Conservation (phyloP, 2,329 filamentous ascomycete species). For the Diaporthe vaccinii region DNA sequence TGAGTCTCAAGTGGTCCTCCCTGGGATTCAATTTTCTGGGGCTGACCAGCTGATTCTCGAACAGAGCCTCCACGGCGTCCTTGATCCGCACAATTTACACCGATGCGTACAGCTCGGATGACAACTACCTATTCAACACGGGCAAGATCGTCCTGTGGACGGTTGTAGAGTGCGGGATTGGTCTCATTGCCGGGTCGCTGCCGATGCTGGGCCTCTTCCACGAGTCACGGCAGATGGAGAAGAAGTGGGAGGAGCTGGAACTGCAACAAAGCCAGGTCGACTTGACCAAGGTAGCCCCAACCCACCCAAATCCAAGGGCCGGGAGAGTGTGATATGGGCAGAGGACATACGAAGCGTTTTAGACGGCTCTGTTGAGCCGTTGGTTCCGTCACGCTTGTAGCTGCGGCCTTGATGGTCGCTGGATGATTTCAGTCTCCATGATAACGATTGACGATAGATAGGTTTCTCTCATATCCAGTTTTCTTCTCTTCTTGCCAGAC, state of each 20-base stretch:
- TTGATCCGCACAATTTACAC: slow-evolving; percentile 39
- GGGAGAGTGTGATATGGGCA: background rate
- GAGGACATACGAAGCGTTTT: background rate
- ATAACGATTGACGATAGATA: slow-evolving; percentile 24
- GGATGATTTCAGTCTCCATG: slow-evolving; percentile 19
- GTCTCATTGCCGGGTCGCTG: slow-evolving; percentile 39
- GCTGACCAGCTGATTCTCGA: background rate
- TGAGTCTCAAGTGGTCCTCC: slow-evolving; percentile 1
- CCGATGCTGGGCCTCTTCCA: slow-evolving; percentile 36
- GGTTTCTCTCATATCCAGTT: background rate
- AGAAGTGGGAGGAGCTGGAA: slow-evolving; percentile 37
- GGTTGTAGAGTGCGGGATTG: slow-evolving; percentile 38
- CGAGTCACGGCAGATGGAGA: background rate
- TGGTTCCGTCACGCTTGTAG: background rate
- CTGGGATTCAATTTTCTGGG: background rate
- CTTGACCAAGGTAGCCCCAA: slow-evolving; percentile 15
- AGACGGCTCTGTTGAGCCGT: background rate
- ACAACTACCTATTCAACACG: slow-evolving; percentile 40
- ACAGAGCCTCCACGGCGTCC: slow-evolving; percentile 37
- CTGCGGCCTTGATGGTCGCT: slow-evolving; percentile 28
- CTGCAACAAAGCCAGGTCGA: slow-evolving; percentile 36
- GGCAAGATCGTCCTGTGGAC: slow-evolving; percentile 42
- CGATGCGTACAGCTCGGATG: slow-evolving; percentile 38
- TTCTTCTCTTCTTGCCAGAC: background rate
- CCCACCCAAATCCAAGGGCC: background rate